phyloP scores from a whole-genome alignment of 768 basidiomycete genomes.

The Tulasnella sp. region DNA sequence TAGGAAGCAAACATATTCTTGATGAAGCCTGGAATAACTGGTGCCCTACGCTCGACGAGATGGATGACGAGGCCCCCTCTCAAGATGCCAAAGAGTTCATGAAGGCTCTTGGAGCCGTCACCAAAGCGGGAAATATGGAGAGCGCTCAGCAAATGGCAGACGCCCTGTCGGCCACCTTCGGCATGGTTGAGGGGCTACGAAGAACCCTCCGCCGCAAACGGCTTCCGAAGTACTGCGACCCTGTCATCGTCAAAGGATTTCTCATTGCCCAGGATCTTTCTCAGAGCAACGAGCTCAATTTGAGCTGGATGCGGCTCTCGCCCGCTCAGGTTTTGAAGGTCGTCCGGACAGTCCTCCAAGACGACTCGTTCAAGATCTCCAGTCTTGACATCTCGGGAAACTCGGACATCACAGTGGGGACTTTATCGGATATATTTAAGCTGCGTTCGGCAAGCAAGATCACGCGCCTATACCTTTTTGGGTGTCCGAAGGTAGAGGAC shows the following conservation, averaged over 20 bases:
- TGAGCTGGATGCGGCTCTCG: neutral
- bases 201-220: neutral
- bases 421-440: neutral
- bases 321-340: neutral
- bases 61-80: neutral
- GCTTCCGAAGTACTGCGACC: neutral
- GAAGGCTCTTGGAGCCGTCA: neutral
- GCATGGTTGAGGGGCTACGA: neutral
- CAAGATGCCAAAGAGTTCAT: neutral
- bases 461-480: neutral
- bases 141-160: neutral
- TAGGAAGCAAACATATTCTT: neutral
- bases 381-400: neutral
- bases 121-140: neutral
- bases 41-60: neutral
- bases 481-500: neutral
- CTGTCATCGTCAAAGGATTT: neutral
- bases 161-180: neutral
- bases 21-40: neutral
- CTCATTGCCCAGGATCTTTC: neutral
- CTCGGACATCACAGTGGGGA: neutral
- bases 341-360: neutral
- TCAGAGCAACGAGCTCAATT: neutral
- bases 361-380: neutral
- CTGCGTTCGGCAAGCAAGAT: neutral